Percentiles rank a stretch among this genome's conserved stretches.
phyloP scores from a whole-genome alignment of 164 flowering plant species.

The Taxillus chinensis region DNA sequence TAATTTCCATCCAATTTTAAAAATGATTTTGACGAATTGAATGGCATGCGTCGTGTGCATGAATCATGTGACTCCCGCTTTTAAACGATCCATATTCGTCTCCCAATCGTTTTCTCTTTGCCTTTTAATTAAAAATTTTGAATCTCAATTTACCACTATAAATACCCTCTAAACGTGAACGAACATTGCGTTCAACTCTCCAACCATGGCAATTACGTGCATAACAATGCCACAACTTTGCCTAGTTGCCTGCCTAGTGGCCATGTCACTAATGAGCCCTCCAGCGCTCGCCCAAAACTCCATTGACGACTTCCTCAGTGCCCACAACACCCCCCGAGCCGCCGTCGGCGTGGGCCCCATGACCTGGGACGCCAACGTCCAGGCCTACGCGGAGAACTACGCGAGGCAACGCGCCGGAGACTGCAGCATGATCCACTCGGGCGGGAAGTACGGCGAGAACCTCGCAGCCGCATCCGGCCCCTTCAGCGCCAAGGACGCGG shows the following conservation, averaged over 20 bases:
- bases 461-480: background rate
- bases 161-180: too few species aligned
- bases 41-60: too few species aligned
- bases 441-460: conserved; percentile 2
- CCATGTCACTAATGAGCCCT: background rate
- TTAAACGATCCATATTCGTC: too few species aligned
- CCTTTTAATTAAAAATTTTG: too few species aligned
- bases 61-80: too few species aligned
- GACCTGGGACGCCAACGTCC: background rate
- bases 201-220: too few species aligned
- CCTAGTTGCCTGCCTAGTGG: background rate
- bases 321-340: background rate
- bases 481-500: background rate
- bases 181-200: too few species aligned
- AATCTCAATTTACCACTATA: too few species aligned
- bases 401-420: background rate
- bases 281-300: conserved; percentile 1
- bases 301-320: background rate
- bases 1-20: too few species aligned
- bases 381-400: background rate
- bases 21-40: too few species aligned
- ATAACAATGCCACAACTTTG: too few species aligned
- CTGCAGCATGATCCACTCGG: background rate
- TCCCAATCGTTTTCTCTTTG: too few species aligned
- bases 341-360: background rate